phyloP scores from a whole-genome alignment of 1,284 basidiomycete genomes.

The Tetrapyrgos nigripes region DNA sequence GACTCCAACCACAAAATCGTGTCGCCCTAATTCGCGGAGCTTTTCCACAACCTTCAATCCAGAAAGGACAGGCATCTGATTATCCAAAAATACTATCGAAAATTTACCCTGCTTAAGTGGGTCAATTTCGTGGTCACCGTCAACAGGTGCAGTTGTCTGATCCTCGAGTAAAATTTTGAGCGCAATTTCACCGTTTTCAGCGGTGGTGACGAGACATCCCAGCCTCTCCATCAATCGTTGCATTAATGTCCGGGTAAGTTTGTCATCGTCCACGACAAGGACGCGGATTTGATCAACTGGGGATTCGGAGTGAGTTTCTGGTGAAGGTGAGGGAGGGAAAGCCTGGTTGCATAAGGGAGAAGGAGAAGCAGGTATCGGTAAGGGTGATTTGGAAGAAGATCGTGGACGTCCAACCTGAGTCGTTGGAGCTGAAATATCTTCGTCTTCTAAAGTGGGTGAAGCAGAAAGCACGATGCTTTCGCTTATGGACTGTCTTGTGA shows the following conservation, averaged over 20 bases:
- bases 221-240: constrained; percentile 70
- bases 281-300: constrained; percentile 4
- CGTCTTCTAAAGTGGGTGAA: neutral
- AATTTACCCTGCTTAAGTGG: constrained; percentile 43
- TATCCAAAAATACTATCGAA: constrained; percentile 85
- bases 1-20: constrained; percentile 81
- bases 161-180: constrained; percentile 71
- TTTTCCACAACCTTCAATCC: constrained; percentile 76
- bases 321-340: constrained; percentile 1
- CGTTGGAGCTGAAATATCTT: neutral
- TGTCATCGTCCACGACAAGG: constrained; percentile 69
- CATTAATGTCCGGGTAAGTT: constrained; percentile 75
- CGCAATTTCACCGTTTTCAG: constrained; percentile 87
- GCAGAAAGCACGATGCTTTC: neutral
- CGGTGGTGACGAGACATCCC: constrained; percentile 69
- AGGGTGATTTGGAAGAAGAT: neutral
- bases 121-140: constrained; percentile 12
- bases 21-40: constrained; percentile 69
- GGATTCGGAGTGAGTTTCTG: neutral
- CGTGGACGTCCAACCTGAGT: neutral
- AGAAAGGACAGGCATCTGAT: constrained; percentile 87
- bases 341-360: constrained; percentile 7
- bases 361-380: neutral
- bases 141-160: constrained; percentile 29
- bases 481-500: neutral